phyloP scores from a whole-genome alignment of 2,329 filamentous ascomycete species.

The Pestalotiopsis sp. region DNA sequence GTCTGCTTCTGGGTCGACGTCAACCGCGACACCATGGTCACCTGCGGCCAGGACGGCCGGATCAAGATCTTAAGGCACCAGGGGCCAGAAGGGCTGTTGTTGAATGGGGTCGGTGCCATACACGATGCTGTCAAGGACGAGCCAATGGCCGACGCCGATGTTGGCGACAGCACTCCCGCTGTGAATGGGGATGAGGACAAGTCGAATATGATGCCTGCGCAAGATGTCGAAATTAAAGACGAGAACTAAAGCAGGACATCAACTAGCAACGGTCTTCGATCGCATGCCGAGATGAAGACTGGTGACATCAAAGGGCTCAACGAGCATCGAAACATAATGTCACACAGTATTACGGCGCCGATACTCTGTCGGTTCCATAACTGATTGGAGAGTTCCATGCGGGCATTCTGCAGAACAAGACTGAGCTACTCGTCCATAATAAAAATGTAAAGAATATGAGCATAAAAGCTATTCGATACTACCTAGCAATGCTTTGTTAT shows the following conservation, averaged over 20 bases:
- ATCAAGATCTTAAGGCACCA: conserved; percentile 51
- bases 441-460: neutral
- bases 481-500: neutral
- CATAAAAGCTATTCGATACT: conserved; percentile 1
- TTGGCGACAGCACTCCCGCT: neutral
- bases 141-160: neutral
- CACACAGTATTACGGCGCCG: neutral
- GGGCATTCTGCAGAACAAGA: neutral
- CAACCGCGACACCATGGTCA: conserved; percentile 57
- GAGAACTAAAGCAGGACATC: neutral
- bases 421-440: neutral
- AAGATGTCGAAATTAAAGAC: conserved; percentile 2
- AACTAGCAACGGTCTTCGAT: neutral
- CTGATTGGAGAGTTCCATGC: neutral
- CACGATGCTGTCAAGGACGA: neutral
- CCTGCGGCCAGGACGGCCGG: conserved; percentile 56
- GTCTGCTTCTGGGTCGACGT: conserved; percentile 71
- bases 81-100: conserved; percentile 16
- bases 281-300: neutral
- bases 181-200: neutral
- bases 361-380: neutral
- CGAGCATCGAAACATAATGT: neutral
- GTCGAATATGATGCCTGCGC: neutral
- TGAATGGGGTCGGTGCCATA: neutral
- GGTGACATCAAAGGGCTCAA: neutral